Evolutionary conservation across 1,139 yeast species (phyloP), one percentile per base, ranked within the genome.

Genomic region (Kodamaea fungicola): DNA sequence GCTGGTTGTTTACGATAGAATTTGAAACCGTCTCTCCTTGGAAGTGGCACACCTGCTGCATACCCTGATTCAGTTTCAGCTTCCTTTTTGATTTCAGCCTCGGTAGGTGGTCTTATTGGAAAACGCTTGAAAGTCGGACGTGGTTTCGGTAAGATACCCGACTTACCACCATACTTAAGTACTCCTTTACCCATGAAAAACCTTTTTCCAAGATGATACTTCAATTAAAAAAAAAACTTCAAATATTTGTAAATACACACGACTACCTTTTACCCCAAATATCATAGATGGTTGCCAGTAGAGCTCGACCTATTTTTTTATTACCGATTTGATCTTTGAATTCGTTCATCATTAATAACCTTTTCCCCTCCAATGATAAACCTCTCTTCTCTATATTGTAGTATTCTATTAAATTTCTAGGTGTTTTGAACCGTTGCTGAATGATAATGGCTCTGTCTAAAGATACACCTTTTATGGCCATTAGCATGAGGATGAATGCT

Each of bases 361-460:
- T 62, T 40, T 73, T 75, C 16, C 64, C 72, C 4, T 54, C 46
- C 6, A 26, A 34, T 2, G 38, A n/a, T 8, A 37, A 32, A 31
- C 47, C 45, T 2, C 38, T 33, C 34, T 57, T 43, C 12, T 47
- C 46, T 1, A 42, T 35, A 24, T 55, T 59, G 44, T 54, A 67
- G 36, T 43, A 67, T 22, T 66, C 65, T 4, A 78, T 50, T 13
- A 88, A 63, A 19, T 49, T 52, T 27, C 62, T 60, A 0, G 96
- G 95, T 0, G 95, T 86, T 6, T 75, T 73, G 49, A 72, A 88
- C 31, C 67, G 55, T 33, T 59, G 65, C 57, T 90, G 97, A 7
- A 94, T 79, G 3, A 79, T 78, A 8, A 80, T 56, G 0, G 98
- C 98, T 55, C 85, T 87, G 44, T 90, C 97, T 31, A 88, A 62